These are phyloP conservation scores for Lathyrus aphaca DNA, from an alignment of 306 rosid genomes.

Conservation along the genomic window DNA sequence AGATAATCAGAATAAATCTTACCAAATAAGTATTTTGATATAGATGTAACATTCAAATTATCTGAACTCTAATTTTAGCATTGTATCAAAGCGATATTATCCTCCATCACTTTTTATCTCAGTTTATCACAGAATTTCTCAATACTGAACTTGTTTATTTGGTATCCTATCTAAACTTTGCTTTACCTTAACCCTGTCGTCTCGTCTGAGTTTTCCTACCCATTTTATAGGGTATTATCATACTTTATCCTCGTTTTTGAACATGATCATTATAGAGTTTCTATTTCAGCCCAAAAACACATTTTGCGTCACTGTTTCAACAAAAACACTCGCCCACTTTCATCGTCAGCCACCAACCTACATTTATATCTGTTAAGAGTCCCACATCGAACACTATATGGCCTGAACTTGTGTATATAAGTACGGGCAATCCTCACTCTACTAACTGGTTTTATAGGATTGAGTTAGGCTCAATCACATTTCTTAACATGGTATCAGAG, in stretches of 20 bases:
- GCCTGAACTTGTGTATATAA: too few relatives aligned
- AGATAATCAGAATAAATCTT: constrained; percentile 11
- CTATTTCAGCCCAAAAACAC: not conserved
- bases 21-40: not conserved
- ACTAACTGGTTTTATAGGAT: too few relatives aligned
- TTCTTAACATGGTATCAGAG: too few relatives aligned
- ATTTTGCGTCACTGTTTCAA: not conserved
- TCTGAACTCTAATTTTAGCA: constrained; percentile 9
- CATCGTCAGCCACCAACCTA: too few relatives aligned
- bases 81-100: not conserved
- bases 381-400: too few relatives aligned
- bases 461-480: too few relatives aligned
- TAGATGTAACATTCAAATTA: not conserved
- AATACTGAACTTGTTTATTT: not conserved
- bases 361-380: too few relatives aligned
- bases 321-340: too few relatives aligned
- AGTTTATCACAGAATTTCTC: not conserved
- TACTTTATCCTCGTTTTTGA: constrained; percentile 3
- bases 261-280: not conserved
- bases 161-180: not conserved
- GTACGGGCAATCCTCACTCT: too few relatives aligned
- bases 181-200: not conserved
- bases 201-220: not conserved
- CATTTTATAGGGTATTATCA: not conserved
- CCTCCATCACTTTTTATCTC: not conserved